Percentiles rank a stretch among this genome's conserved stretches.
phyloP scores from a whole-genome alignment of 2,329 filamentous ascomycete species.

The Fusarium sp. region DNA sequence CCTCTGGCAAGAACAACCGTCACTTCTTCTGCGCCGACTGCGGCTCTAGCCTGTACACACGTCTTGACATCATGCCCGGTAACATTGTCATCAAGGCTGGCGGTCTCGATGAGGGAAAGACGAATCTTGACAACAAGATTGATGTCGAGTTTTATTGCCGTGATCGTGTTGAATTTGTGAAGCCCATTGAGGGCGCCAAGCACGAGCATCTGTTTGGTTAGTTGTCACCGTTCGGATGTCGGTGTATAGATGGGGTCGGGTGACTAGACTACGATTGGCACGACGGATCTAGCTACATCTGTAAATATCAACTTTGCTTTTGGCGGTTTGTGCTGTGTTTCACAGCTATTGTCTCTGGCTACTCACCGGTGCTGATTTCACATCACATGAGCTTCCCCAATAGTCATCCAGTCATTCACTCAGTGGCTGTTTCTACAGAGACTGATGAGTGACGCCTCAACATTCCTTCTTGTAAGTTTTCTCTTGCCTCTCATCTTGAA shows the following conservation, averaged over 20 bases:
- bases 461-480: neutral
- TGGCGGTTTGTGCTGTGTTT: neutral
- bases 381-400: conserved; percentile 20
- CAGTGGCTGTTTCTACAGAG: conserved; percentile 18
- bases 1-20: conserved; percentile 67
- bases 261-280: neutral
- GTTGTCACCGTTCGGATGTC: neutral
- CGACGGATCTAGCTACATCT: neutral
- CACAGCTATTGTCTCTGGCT: neutral
- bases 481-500: neutral
- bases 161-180: conserved; percentile 60
- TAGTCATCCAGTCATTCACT: neutral
- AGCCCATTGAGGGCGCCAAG: conserved; percentile 57
- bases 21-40: conserved; percentile 59
- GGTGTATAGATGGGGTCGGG: neutral
- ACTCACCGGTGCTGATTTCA: neutral
- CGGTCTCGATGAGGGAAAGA: conserved; percentile 60
- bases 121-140: conserved; percentile 57
- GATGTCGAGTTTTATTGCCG: conserved; percentile 66
- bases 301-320: neutral
- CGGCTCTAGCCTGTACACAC: conserved; percentile 62
- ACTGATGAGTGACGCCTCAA: neutral
- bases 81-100: conserved; percentile 62
- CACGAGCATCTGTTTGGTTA: conserved; percentile 55
- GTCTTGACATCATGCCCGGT: conserved; percentile 64